Evolutionary conservation across 495 filamentous ascomycete species (phyloP).

Genomic region (Penicillium lividum): DNA sequence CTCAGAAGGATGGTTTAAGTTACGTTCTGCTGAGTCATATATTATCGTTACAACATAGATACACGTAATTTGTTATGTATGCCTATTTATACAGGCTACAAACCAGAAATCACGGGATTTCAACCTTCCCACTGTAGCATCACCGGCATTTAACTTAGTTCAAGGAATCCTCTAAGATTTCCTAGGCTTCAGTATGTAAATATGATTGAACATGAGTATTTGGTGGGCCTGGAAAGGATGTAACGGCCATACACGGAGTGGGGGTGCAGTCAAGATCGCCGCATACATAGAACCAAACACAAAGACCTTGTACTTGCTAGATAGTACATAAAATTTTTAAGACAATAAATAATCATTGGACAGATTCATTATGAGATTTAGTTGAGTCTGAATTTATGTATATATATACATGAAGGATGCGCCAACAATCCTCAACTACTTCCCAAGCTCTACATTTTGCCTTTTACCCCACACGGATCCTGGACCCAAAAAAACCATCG

Average conservation of each 20-base stretch:
- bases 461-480: slow-evolving; percentile 15
- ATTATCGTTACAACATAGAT: slow-evolving; percentile 5
- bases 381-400: too few relatives aligned
- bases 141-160: neutral
- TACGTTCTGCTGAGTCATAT: slow-evolving; percentile 24
- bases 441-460: neutral
- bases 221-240: neutral
- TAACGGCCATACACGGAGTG: slow-evolving; percentile 4
- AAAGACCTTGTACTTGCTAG: neutral
- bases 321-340: too few relatives aligned
- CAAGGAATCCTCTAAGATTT: too few relatives aligned
- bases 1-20: slow-evolving; percentile 9
- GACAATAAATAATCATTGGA: too few relatives aligned
- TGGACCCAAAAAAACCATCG: neutral
- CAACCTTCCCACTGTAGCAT: neutral
- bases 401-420: too few relatives aligned
- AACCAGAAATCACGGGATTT: neutral
- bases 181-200: neutral
- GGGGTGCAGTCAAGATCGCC: neutral
- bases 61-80: slow-evolving; percentile 3
- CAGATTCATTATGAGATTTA: too few relatives aligned
- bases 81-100: slow-evolving; percentile 1
- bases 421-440: too few relatives aligned
- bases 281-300: neutral
- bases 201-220: neutral